Evolutionary conservation across 2,329 filamentous ascomycete species (phyloP).

Genomic region (Madurella fahalii): DNA sequence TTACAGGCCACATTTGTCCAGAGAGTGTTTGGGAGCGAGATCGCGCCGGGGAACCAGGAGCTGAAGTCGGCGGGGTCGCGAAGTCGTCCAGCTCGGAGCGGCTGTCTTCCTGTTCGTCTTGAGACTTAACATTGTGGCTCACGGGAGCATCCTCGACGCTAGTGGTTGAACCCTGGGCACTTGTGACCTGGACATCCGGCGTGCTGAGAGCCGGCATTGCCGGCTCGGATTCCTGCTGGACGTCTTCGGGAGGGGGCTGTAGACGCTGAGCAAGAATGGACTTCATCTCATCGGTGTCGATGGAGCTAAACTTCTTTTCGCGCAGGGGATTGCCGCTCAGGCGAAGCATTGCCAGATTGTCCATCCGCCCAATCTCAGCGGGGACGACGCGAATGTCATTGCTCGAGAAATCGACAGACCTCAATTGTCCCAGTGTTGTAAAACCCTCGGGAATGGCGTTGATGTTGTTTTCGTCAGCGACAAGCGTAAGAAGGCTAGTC

Average conservation of each 20-base stretch:
- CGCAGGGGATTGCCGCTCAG: conserved; percentile 86
- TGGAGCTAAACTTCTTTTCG: conserved; percentile 79
- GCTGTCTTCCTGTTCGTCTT: conserved; percentile 40
- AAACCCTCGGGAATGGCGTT: conserved; percentile 73
- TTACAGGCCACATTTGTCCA: conserved; percentile 51
- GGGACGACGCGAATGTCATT: conserved; percentile 79
- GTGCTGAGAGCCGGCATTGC: conserved; percentile 4
- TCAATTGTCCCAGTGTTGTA: conserved; percentile 60
- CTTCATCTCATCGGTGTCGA: conserved; percentile 78
- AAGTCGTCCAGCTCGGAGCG: conserved; percentile 53
- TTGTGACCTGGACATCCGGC: not conserved
- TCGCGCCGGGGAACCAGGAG: conserved; percentile 46
- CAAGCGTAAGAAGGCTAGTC: conserved; percentile 67
- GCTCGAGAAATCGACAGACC: conserved; percentile 75
- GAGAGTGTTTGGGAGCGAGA: conserved; percentile 46
- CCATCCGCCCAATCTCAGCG: conserved; percentile 74
- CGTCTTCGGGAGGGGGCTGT: conserved; percentile 49
- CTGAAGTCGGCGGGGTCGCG: conserved; percentile 54
- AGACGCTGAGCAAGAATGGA: conserved; percentile 64
- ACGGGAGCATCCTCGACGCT: not conserved
- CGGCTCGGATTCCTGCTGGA: conserved; percentile 28
- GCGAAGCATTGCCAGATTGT: conserved; percentile 67
- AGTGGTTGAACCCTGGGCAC: conserved; percentile 1
- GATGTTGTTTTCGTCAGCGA: conserved; percentile 79
- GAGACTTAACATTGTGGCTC: conserved; percentile 17